phyloP scores from a whole-genome alignment of 257 asterid species.

The Gynochthodes officinalis region DNA sequence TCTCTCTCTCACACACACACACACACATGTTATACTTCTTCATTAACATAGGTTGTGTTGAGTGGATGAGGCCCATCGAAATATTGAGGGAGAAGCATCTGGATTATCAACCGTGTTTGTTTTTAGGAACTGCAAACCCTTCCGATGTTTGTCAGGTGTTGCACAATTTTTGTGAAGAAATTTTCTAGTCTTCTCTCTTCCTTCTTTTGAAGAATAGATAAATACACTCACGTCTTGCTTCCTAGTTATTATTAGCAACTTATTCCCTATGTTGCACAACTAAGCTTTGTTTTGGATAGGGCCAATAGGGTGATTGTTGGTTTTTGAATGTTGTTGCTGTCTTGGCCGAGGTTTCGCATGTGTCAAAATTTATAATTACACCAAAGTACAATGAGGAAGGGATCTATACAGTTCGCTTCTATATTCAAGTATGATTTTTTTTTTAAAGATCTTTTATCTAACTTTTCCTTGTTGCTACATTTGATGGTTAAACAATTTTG shows the following conservation, averaged over 20 bases:
- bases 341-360: slow-evolving; percentile 83
- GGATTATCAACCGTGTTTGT: slow-evolving; percentile 73
- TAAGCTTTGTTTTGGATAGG: slow-evolving; percentile 50
- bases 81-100: slow-evolving; percentile 73
- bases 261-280: slow-evolving; percentile 11
- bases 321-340: slow-evolving; percentile 99
- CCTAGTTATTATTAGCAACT: not conserved
- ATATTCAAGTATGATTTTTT: slow-evolving; percentile 73
- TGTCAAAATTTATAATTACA: slow-evolving; percentile 93
- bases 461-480: not conserved
- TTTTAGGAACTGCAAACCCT: slow-evolving; percentile 83
- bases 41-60: slow-evolving; percentile 62
- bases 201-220: not conserved
- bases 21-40: slow-evolving; percentile 22
- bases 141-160: slow-evolving; percentile 99
- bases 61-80: slow-evolving; percentile 93
- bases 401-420: slow-evolving; percentile 91
- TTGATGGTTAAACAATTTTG: not conserved
- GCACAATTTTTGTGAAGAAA: slow-evolving; percentile 13
- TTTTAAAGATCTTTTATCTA: too few relatives aligned
- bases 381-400: slow-evolving; percentile 94
- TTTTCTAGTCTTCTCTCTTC: not conserved
- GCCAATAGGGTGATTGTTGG: slow-evolving; percentile 99
- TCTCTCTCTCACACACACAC: slow-evolving; percentile 11
- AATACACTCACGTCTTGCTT: not conserved